A percentile compares a stretch with the other conserved stretches of the same genome.
phyloP scores from a whole-genome alignment of 164 flowering plant species.

The Akebia trifoliata region DNA sequence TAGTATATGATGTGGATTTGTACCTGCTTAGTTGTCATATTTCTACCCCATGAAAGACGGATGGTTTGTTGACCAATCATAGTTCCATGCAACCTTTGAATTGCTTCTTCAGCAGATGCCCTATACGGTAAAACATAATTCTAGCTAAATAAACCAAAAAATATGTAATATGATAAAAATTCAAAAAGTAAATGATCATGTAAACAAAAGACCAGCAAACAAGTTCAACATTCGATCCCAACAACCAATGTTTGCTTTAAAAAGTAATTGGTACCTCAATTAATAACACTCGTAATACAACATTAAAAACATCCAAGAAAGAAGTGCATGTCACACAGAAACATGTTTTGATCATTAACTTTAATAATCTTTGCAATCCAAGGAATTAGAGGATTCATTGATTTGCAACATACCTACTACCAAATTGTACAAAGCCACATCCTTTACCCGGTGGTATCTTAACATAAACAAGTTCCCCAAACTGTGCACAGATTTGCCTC shows the following conservation, averaged over 20 bases:
- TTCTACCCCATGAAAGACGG: conserved; percentile 91
- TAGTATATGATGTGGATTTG: not conserved
- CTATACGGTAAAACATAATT: conserved; percentile 25
- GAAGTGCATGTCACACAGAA: not conserved
- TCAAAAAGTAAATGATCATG: not conserved
- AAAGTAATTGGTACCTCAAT: not conserved
- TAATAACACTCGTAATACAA: not conserved
- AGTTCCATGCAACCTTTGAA: conserved; percentile 82
- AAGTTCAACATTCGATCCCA: not conserved
- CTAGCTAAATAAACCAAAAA: not conserved
- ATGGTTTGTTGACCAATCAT: conserved; percentile 86
- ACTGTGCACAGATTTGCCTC: conserved; percentile 68
- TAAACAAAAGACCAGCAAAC: not conserved
- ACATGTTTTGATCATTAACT: too few species aligned
- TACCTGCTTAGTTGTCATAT: conserved; percentile 32
- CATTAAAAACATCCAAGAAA: not conserved
- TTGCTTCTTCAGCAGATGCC: conserved; percentile 92
- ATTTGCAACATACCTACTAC: conserved; percentile 48
- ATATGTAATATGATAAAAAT: not conserved
- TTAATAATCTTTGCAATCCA: not conserved
- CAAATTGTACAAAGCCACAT: conserved; percentile 89
- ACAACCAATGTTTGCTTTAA: not conserved
- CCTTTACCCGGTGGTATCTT: conserved; percentile 81
- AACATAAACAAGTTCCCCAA: conserved; percentile 80
- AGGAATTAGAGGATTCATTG: not conserved